Conservation (phyloP, 768 basidiomycete genomes). For the Leccinum ochraceum region DNA sequence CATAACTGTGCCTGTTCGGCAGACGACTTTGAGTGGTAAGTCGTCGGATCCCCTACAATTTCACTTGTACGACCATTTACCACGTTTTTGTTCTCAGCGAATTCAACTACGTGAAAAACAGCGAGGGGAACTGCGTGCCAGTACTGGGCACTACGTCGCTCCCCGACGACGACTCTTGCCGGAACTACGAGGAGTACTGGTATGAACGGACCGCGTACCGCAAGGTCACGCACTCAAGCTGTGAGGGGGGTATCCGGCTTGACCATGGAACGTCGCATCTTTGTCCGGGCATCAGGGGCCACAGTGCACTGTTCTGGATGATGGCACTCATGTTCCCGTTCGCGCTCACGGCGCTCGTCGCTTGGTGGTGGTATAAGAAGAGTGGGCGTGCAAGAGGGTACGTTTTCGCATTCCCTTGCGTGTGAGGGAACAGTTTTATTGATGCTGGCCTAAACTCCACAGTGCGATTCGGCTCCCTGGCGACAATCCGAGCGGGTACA, state of each 20-base stretch:
- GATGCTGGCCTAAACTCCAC: slow-evolving; percentile 9
- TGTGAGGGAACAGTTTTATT: slow-evolving; percentile 1
- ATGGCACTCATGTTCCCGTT: slow-evolving; percentile 77
- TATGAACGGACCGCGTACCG: slow-evolving; percentile 92
- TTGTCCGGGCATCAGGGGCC: slow-evolving; percentile 81
- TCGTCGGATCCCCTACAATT: slow-evolving; percentile 23
- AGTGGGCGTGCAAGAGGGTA: slow-evolving; percentile 77
- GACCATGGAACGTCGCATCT: slow-evolving; percentile 73
- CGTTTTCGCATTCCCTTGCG: slow-evolving; percentile 29
- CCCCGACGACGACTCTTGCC: slow-evolving; percentile 62
- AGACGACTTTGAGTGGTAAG: slow-evolving; percentile 94
- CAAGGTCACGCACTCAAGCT: slow-evolving; percentile 86
- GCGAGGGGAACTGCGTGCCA: slow-evolving; percentile 72
- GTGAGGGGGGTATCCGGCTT: slow-evolving; percentile 75
- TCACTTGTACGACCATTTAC: background rate
- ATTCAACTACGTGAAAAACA: slow-evolving; percentile 83
- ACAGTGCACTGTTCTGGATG: slow-evolving; percentile 83
- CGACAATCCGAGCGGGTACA: slow-evolving; percentile 35
- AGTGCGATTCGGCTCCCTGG: slow-evolving; percentile 81
- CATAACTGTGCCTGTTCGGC: slow-evolving; percentile 71
- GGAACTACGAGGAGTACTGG: slow-evolving; percentile 74
- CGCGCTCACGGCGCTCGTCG: slow-evolving; percentile 70
- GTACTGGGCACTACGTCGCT: slow-evolving; percentile 68
- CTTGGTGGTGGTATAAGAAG: slow-evolving; percentile 78
- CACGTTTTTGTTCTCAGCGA: slow-evolving; percentile 53